Conservation (phyloP, 306 rosid genomes). For the Benincasa hispida region DNA sequence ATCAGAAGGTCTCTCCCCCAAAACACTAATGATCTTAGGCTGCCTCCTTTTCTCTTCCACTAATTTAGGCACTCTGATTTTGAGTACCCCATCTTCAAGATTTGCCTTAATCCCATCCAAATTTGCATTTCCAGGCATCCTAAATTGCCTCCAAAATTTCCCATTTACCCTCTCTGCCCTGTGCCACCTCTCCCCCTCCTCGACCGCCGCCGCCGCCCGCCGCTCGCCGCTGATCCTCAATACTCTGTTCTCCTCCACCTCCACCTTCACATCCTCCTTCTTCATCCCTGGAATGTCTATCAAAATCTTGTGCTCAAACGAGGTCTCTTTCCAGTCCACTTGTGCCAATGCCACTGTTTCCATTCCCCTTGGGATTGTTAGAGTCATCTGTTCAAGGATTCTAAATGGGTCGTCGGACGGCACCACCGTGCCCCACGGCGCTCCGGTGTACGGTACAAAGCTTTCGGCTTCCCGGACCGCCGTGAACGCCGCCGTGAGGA, state of each 20-base stretch:
- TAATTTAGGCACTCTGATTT: slow-evolving; percentile 24
- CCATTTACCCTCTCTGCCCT: slow-evolving; percentile 23
- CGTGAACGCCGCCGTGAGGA: neutral
- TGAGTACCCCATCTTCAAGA: slow-evolving; percentile 21
- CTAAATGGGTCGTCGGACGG: slow-evolving; percentile 34
- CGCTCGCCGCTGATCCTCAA: slow-evolving; percentile 33
- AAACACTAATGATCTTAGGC: slow-evolving; percentile 19
- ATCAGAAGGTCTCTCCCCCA: neutral
- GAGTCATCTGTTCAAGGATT: slow-evolving; percentile 29
- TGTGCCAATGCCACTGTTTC: slow-evolving; percentile 26
- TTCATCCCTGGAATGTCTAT: slow-evolving; percentile 34
- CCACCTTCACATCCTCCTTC: slow-evolving; percentile 20
- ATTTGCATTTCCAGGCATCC: slow-evolving; percentile 27
- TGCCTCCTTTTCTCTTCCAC: slow-evolving; percentile 19
- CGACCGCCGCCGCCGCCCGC: neutral
- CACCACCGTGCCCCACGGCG: slow-evolving; percentile 20
- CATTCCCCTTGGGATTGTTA: slow-evolving; percentile 6
- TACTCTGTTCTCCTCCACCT: slow-evolving; percentile 35
- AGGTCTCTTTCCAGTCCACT: slow-evolving; percentile 36
- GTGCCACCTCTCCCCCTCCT: slow-evolving; percentile 25
- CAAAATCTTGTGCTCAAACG: slow-evolving; percentile 13
- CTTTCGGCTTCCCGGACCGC: slow-evolving; percentile 9
- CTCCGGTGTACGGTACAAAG: slow-evolving; percentile 21
- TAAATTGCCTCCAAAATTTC: slow-evolving; percentile 36
- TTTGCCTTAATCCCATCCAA: slow-evolving; percentile 24